These are phyloP conservation scores for Colletotrichum nymphaeae DNA, from an alignment of 2,329 filamentous ascomycete species.

Conservation along the genomic window DNA sequence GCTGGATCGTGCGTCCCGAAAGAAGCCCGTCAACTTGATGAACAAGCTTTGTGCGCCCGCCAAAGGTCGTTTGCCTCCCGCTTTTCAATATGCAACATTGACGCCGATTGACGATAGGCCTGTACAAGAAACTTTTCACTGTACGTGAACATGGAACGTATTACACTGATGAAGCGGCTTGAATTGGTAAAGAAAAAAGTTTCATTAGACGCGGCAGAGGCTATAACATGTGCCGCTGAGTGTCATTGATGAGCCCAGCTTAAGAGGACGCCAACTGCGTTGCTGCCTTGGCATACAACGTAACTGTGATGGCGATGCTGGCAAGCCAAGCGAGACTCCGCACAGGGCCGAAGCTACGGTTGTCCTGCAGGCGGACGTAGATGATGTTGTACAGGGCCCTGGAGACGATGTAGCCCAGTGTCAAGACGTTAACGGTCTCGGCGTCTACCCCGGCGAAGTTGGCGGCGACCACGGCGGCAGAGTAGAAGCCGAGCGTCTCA, in stretches of 20 bases:
- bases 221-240: neutral
- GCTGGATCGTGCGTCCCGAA: neutral
- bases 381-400: conserved; percentile 54
- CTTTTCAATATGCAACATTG: neutral
- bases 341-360: conserved; percentile 49
- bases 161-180: neutral
- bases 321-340: conserved; percentile 52
- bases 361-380: conserved; percentile 57
- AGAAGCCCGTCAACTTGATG: neutral
- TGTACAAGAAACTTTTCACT: too few relatives aligned
- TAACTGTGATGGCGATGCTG: conserved; percentile 46
- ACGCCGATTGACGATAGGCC: too few relatives aligned
- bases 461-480: conserved; percentile 56
- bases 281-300: conserved; percentile 56
- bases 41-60: neutral
- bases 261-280: conserved; percentile 37
- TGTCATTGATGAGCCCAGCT: neutral
- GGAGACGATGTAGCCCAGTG: conserved; percentile 51
- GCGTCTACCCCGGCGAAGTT: conserved; percentile 54
- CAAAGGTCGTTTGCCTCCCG: neutral
- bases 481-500: conserved; percentile 57
- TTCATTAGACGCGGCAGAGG: neutral
- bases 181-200: neutral
- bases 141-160: too few relatives aligned
- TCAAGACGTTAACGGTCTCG: conserved; percentile 52